Conservation (phyloP, 768 basidiomycete genomes). For the Phylloporus sp. region DNA sequence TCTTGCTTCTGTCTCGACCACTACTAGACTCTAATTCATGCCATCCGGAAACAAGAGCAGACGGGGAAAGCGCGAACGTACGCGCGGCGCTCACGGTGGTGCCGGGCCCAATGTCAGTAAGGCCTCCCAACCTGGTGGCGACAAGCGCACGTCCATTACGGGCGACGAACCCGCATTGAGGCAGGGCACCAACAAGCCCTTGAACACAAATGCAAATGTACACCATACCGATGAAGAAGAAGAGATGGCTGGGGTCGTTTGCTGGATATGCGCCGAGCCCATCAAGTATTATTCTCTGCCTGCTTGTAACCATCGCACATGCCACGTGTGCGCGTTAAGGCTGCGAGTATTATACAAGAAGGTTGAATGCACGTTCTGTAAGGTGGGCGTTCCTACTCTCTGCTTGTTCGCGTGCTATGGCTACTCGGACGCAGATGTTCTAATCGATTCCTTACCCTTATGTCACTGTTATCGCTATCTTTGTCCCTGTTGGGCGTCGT, state of each 20-base stretch:
- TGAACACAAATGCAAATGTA: not conserved
- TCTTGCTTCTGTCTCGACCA: not conserved
- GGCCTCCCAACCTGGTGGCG: constrained; percentile 1
- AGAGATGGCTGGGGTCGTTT: constrained; percentile 37
- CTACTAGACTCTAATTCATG: not conserved
- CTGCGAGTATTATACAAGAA: constrained; percentile 92
- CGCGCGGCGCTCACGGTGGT: constrained; percentile 9
- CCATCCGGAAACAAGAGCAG: constrained; percentile 1
- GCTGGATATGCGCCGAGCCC: constrained; percentile 94
- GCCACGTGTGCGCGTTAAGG: constrained; percentile 89
- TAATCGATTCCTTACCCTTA: not conserved
- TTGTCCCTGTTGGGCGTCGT: not conserved
- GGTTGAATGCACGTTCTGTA: constrained; percentile 92
- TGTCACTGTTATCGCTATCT: not conserved
- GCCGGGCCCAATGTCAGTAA: constrained; percentile 1
- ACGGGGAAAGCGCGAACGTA: constrained; percentile 20
- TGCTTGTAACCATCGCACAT: constrained; percentile 90
- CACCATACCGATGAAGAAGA: constrained; percentile 31
- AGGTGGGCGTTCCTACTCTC: constrained; percentile 43
- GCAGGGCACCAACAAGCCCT: not conserved
- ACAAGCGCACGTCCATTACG: not conserved
- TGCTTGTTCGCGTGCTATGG: not conserved
- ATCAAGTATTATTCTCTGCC: constrained; percentile 88
- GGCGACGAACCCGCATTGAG: not conserved
- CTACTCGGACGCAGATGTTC: not conserved